Base-by-base conservation (phyloP, 257 asterid genomes). In the Plectranthus barbatus region DNA sequence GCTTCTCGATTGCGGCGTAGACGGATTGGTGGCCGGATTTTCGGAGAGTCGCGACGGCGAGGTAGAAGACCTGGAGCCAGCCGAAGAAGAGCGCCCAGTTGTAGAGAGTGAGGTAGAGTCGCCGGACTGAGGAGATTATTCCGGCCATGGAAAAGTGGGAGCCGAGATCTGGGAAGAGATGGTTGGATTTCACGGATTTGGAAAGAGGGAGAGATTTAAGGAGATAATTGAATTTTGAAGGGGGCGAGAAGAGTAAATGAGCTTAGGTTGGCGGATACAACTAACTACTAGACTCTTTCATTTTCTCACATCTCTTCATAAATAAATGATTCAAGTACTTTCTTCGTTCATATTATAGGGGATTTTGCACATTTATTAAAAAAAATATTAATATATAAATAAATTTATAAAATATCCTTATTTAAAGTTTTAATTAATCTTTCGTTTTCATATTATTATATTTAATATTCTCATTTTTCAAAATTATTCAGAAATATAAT, bases 51-150 rank as follows among this genome's bases (percentile, higher is more conserved):
- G 70, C 79, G 79, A 87, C 70, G 33, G 92, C 69, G 60, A 82
- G 77, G 80, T 83, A 93, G 17, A 93, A 69, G 18, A 93, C 99
- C 72, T 85, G 96, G 41, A 80, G 36, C 99, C 99, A 93, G 64
- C 97, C 99, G 66, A 79, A 19, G 74, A 89, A 85, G 44, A 93
- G 73, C 1, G 77, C 26, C 97, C 97, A 93, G 66, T 90, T 93
- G 86, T 92, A 86, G 61, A 78, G 13, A 12, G 79, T 55, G 74
- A 92, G 99, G 82, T 89, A 92, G 39, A 77, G 31, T 42, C 97
- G 86, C 52, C 79, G 84, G 67, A 78, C 36, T 23, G 80, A 50
- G 44, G 95, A 73, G 66, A 68, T 58, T 9, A 72, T 36, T 60
- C 87, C 85, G 67, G 91, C 94, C 97, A 90, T 90, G 68, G 31